Base-by-base conservation (phyloP, 179 eudicot species). In the Heliamphora pulchella region DNA sequence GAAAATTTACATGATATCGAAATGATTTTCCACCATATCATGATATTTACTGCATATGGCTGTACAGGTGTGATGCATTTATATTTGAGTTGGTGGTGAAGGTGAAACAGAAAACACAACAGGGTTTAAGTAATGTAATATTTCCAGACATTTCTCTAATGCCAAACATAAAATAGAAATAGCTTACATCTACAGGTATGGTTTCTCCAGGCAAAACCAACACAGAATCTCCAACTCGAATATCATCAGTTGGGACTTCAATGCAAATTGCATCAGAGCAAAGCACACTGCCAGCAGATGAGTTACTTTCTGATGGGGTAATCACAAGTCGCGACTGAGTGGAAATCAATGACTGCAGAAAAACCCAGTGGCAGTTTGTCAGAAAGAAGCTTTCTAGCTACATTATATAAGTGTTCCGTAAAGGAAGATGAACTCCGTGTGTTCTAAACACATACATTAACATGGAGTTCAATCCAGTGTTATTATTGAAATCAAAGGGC, bases 131-230 rank as follows among this genome's bases (percentile, higher is more conserved):
- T 9, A 48, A 1, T 65, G 3, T 0, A 3, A 65, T 8, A 1
- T 50, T 46, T 31, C 46, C 44, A 9, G 39, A 39, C n/a, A 31
- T 6, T 10, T 73, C 20, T n/a, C 13, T 1, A 61, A 51, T 17
- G 54, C 22, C 13, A 43, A 76, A 44, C 54, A 54, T 7, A 58
- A 31, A 78, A 83, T 50, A 76, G 50, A 57, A 55, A 39, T 71
- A 55, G 77, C 97, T 85, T 89, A 94, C 98, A 89, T 94, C 98
- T 50, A 94, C 93, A 82, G 98, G 96, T 79, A 94, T 87, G 50
- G 94, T 93, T 89, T 94, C 98, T 81, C 98, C 98, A 67, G 98
- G 98, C 80, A 94, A 91, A 86, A 94, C 93, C 91, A 94, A 83
- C 65, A 94, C 86, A 9, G 92, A 85, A 77, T 94, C 98, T 74